Conservation (phyloP, 2,329 filamentous ascomycete species). For the Fusarium setosum region DNA sequence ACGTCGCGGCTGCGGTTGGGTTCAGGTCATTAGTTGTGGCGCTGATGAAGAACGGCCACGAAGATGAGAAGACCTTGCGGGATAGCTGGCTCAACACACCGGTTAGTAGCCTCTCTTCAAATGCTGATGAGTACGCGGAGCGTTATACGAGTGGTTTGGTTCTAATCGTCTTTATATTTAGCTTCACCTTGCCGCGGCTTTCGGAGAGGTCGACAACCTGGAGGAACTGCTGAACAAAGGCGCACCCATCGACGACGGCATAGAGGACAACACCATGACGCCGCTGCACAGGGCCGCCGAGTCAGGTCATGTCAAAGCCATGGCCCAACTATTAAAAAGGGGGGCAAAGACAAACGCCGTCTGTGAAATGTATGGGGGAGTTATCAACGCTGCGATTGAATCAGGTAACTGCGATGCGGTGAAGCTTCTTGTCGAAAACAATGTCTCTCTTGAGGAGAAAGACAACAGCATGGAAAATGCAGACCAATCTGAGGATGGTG, state of each 20-base stretch:
- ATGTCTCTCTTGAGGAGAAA: constrained; percentile 45
- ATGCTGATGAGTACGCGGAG: constrained; percentile 46
- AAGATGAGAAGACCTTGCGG: constrained; percentile 46
- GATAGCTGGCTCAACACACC: constrained; percentile 54
- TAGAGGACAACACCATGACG: constrained; percentile 46
- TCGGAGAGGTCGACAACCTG: constrained; percentile 12
- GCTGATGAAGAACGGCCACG: constrained; percentile 51
- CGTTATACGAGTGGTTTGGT: too few relatives aligned
- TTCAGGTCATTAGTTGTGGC: constrained; percentile 52
- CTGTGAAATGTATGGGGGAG: constrained; percentile 43
- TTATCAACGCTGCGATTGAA: constrained; percentile 55
- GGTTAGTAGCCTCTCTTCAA: constrained; percentile 38
- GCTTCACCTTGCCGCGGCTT: constrained; percentile 28
- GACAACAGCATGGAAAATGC: constrained; percentile 19
- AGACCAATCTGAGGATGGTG: constrained; percentile 3
- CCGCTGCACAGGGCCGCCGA: constrained; percentile 54
- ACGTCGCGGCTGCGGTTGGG: constrained; percentile 52
- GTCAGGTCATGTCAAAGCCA: constrained; percentile 52
- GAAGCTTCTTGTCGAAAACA: constrained; percentile 51
- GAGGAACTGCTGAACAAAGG: constrained; percentile 28
- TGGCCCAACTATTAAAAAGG: constrained; percentile 52
- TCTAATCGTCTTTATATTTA: constrained; percentile 11
- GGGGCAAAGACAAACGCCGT: constrained; percentile 51
- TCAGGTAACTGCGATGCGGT: constrained; percentile 55
- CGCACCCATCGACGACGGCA: constrained; percentile 41